Conservation (phyloP, 441 rosid species). For the Euphorbia corollata region DNA sequence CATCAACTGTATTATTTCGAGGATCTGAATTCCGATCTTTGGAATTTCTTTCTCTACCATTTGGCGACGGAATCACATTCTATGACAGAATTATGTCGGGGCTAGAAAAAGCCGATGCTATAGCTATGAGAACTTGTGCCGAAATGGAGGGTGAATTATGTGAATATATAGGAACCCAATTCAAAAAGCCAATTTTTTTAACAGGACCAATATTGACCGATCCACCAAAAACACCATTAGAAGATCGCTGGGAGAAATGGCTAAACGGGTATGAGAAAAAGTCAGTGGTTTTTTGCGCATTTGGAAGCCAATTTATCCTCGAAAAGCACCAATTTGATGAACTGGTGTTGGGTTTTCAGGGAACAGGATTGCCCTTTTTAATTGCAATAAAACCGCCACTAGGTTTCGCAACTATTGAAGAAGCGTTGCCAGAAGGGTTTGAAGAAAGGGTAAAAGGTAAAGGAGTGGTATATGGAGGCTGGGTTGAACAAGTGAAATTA, state of each 20-base stretch:
- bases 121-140: neutral
- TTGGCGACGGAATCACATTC: neutral
- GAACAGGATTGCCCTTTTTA: neutral
- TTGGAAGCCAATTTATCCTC: neutral
- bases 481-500: conserved; percentile 1
- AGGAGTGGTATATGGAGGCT: neutral
- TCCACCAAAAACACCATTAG: neutral
- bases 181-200: neutral
- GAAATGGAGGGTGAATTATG: neutral
- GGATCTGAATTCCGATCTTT: neutral
- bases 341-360: neutral
- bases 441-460: neutral
- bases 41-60: neutral
- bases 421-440: neutral
- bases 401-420: neutral
- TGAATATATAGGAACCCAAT: neutral
- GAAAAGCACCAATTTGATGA: neutral
- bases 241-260: neutral
- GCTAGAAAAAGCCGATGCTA: neutral
- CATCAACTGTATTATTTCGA: neutral
- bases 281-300: neutral
- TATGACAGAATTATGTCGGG: neutral
- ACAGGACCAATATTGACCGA: neutral
- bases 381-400: neutral
- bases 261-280: neutral